Conservation (phyloP, 306 rosid genomes). For the Hylodesmum podocarpum region DNA sequence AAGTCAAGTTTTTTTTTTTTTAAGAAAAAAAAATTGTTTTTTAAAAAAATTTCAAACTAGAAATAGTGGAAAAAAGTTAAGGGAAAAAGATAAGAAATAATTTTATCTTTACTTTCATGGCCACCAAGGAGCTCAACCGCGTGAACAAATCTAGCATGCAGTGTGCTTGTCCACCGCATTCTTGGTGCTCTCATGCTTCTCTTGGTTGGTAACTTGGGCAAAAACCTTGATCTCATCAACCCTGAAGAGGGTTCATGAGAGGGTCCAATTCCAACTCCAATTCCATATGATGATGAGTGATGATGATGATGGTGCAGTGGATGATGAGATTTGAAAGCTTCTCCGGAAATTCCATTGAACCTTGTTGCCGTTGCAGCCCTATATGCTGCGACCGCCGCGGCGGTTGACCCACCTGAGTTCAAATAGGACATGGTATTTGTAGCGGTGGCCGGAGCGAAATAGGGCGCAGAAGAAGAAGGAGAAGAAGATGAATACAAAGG, state of each 20-base stretch:
- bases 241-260: conserved; percentile 48
- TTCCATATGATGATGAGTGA: conserved; percentile 34
- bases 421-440: conserved; percentile 55
- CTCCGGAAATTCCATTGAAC: conserved; percentile 48
- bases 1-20: conserved; percentile 2
- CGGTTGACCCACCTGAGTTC: conserved; percentile 24
- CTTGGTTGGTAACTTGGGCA: conserved; percentile 71
- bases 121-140: conserved; percentile 98
- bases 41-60: background rate
- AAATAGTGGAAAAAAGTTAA: background rate
- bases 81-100: background rate
- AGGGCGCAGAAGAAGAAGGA: conserved; percentile 33
- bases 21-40: background rate
- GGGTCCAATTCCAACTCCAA: conserved; percentile 38
- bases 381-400: conserved; percentile 23
- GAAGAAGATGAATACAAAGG: conserved; percentile 1
- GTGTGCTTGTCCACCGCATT: conserved; percentile 93
- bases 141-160: conserved; percentile 85
- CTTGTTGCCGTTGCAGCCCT: conserved; percentile 37
- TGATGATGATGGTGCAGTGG: conserved; percentile 61
- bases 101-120: conserved; percentile 65
- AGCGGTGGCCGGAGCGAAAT: background rate
- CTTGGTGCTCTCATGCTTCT: conserved; percentile 93
- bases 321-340: conserved; percentile 51
- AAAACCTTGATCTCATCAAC: conserved; percentile 74